phyloP scores from a whole-genome alignment of 2,329 filamentous ascomycete species.

The Rutstroemia sp. region DNA sequence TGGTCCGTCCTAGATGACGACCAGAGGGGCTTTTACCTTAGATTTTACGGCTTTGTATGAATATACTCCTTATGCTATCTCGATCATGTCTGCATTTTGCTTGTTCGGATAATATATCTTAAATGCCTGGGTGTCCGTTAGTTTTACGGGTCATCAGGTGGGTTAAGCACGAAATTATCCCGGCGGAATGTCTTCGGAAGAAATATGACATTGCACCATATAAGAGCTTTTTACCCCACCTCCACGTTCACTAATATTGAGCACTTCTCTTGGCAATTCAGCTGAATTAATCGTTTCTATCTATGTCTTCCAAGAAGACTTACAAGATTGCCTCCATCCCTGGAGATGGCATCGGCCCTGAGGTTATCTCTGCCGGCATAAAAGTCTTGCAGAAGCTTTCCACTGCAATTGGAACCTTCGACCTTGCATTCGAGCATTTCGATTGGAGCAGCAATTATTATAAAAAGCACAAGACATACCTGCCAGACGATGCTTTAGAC shows the following conservation, averaged over 20 bases:
- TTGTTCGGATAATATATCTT: too few relatives aligned
- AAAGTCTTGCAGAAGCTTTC: slow-evolving; percentile 50
- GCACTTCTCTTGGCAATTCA: too few relatives aligned
- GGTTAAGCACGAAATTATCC: too few relatives aligned
- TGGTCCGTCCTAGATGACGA: background rate
- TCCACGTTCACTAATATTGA: too few relatives aligned
- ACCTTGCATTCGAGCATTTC: slow-evolving; percentile 51
- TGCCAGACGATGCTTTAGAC: slow-evolving; percentile 49
- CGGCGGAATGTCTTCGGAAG: too few relatives aligned
- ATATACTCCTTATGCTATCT: background rate
- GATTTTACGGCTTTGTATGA: slow-evolving; percentile 5
- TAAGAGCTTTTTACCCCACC: too few relatives aligned
- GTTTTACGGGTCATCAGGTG: too few relatives aligned
- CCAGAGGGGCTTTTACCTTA: slow-evolving; percentile 1
- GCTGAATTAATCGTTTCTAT: background rate
- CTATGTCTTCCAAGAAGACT: background rate
- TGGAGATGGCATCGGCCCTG: slow-evolving; percentile 55
- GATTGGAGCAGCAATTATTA: slow-evolving; percentile 54
- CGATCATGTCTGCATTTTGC: too few relatives aligned
- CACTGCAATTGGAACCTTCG: slow-evolving; percentile 47
- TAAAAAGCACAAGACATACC: slow-evolving; percentile 50
- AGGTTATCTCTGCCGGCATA: slow-evolving; percentile 55
- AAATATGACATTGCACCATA: too few relatives aligned
- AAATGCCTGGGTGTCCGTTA: too few relatives aligned
- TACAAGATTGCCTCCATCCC: slow-evolving; percentile 54